phyloP scores from a whole-genome alignment of 805 yeast species.

The Nakazawaea siamensis region DNA sequence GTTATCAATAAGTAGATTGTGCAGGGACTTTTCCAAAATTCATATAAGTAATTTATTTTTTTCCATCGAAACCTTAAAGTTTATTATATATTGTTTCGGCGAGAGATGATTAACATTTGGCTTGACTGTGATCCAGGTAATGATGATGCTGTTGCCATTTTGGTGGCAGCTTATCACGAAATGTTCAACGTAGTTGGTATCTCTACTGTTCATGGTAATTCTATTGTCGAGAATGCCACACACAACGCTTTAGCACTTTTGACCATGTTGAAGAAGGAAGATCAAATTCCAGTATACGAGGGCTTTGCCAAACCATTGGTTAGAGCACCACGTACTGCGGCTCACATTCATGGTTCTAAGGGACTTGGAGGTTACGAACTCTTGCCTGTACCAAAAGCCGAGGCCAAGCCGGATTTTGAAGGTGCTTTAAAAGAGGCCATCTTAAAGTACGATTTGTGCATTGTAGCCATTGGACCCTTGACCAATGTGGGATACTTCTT shows the following conservation, averaged over 20 bases:
- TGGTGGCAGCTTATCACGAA: constrained; percentile 54
- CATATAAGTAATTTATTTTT: too few relatives aligned
- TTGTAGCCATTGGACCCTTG: constrained; percentile 72
- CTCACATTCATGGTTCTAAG: constrained; percentile 60
- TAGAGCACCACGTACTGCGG: constrained; percentile 42
- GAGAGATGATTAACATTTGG: constrained; percentile 62
- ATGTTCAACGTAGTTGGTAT: constrained; percentile 54
- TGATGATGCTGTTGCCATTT: constrained; percentile 75
- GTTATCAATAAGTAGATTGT: too few relatives aligned
- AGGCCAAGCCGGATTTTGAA: constrained; percentile 11
- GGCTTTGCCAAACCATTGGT: constrained; percentile 56
- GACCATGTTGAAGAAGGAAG: constrained; percentile 43
- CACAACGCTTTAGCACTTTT: constrained; percentile 59
- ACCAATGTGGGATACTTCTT: constrained; percentile 63
- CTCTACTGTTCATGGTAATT: constrained; percentile 69
- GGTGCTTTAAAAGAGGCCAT: constrained; percentile 30
- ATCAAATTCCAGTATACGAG: constrained; percentile 49
- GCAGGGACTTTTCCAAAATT: too few relatives aligned
- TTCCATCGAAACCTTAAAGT: too few relatives aligned
- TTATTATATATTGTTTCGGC: too few relatives aligned
- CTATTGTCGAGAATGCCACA: constrained; percentile 59
- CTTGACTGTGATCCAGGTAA: constrained; percentile 91
- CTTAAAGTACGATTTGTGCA: constrained; percentile 33
- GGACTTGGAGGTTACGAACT: constrained; percentile 70
- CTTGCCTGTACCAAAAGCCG: constrained; percentile 39